Evolutionary conservation across 805 yeast genomes (phyloP).

Genomic region (Zygosaccharomyces rouxii): DNA sequence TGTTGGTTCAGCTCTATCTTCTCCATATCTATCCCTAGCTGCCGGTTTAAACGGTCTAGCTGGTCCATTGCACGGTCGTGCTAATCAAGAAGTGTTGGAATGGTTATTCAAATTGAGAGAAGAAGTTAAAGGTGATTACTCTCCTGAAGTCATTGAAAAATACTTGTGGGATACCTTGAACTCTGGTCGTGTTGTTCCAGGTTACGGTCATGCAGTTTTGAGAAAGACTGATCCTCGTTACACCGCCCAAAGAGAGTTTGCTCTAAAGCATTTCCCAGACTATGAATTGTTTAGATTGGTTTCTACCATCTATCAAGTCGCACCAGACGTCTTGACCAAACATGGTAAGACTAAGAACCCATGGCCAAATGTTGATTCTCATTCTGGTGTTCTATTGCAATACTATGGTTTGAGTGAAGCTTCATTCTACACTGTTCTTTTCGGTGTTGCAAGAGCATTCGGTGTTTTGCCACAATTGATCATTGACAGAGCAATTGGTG

Average conservation of each 20-base stretch:
- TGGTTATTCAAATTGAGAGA: conserved; percentile 67
- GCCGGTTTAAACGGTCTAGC: conserved; percentile 85
- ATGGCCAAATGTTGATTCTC: conserved; percentile 89
- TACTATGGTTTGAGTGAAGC: conserved; percentile 81
- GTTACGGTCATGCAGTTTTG: conserved; percentile 84
- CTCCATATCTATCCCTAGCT: conserved; percentile 72
- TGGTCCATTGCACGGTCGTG: conserved; percentile 85
- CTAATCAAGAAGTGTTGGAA: conserved; percentile 82
- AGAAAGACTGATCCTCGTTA: conserved; percentile 88
- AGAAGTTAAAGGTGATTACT: conserved; percentile 57
- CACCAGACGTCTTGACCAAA: conserved; percentile 73
- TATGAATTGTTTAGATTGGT: conserved; percentile 76
- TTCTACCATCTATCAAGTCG: conserved; percentile 72
- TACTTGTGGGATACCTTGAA: conserved; percentile 76
- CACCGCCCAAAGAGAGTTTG: conserved; percentile 81
- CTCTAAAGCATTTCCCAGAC: conserved; percentile 69
- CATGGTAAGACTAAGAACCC: conserved; percentile 92
- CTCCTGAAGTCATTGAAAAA: conserved; percentile 64
- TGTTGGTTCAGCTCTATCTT: conserved; percentile 77
- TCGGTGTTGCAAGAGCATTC: conserved; percentile 82
- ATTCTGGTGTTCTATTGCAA: conserved; percentile 79
- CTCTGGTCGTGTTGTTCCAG: conserved; percentile 82
- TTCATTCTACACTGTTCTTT: conserved; percentile 78
- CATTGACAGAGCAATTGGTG: conserved; percentile 77
- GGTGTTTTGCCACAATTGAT: conserved; percentile 84